Conservation (phyloP, 2,329 filamentous ascomycete genomes). For the Aspergillus ruber region DNA sequence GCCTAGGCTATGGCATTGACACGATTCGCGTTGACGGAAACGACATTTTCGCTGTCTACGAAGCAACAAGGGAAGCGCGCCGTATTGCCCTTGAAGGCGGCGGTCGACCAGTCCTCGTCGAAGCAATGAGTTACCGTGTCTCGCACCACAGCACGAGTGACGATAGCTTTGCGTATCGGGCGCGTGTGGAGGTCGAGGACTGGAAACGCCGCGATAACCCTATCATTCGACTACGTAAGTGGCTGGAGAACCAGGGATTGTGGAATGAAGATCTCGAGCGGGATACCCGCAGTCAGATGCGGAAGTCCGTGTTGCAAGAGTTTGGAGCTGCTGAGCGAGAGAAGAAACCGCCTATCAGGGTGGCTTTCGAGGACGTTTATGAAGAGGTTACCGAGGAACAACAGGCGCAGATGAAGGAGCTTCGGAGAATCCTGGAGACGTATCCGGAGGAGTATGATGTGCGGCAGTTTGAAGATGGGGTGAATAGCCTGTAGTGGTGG, state of each 20-base stretch:
- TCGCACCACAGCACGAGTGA: conserved; percentile 96
- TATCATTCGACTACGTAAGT: conserved; percentile 78
- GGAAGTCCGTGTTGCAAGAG: conserved; percentile 72
- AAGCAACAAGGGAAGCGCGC: conserved; percentile 70
- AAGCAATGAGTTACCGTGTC: conserved; percentile 97
- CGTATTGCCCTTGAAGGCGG: conserved; percentile 71
- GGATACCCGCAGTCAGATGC: conserved; percentile 56
- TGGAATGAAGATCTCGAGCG: conserved; percentile 85
- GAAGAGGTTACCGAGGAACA: conserved; percentile 77
- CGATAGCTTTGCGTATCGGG: conserved; percentile 93
- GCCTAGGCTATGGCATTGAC: conserved; percentile 87
- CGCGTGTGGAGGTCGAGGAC: conserved; percentile 85
- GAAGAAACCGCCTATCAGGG: conserved; percentile 48
- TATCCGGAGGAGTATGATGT: conserved; percentile 94
- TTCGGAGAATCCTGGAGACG: conserved; percentile 69
- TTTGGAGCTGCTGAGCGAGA: conserved; percentile 65
- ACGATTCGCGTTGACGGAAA: conserved; percentile 92
- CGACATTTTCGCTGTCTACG: conserved; percentile 81
- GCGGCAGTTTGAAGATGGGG: conserved; percentile 66
- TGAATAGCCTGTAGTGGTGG: conserved; percentile 50
- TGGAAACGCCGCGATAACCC: conserved; percentile 90
- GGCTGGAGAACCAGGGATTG: conserved; percentile 72
- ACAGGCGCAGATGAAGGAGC: conserved; percentile 65
- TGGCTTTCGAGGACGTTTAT: conserved; percentile 79
- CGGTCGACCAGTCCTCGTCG: conserved; percentile 78